These are phyloP conservation scores for Aureobasidium sp. DNA, from an alignment of 2,329 filamentous ascomycete species.

Conservation along the genomic window DNA sequence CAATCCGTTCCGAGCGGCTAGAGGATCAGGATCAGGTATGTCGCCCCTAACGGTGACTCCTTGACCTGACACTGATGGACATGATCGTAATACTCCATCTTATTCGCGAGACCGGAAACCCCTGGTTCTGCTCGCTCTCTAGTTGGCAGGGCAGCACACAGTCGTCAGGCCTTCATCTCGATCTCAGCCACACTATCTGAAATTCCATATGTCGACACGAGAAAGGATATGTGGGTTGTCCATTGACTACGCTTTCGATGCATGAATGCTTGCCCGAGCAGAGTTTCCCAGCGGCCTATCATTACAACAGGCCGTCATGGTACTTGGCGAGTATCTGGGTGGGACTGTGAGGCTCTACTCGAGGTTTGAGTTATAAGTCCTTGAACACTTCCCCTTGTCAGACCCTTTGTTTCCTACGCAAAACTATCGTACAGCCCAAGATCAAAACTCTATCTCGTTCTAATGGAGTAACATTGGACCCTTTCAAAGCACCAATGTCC, in stretches of 20 bases:
- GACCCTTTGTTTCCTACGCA: not conserved
- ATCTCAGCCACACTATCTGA: not conserved
- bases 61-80: not conserved
- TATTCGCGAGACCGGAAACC: not conserved
- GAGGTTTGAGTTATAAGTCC: not conserved
- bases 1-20: not conserved
- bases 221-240: not conserved
- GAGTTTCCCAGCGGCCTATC: not conserved
- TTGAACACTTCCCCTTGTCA: not conserved
- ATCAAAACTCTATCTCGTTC: not conserved
- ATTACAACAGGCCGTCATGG: not conserved
- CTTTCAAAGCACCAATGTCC: not conserved
- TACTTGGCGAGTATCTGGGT: not conserved
- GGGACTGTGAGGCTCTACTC: not conserved
- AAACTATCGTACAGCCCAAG: not conserved
- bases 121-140: not conserved
- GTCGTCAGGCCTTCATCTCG: not conserved
- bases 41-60: not conserved
- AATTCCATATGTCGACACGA: not conserved
- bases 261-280: conserved; percentile 5
- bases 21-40: not conserved
- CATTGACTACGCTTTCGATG: not conserved
- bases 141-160: not conserved
- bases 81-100: not conserved
- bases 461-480: not conserved